These are phyloP conservation scores for Tremella mesenterica DNA, from an alignment of 768 basidiomycete species.

Conservation along the genomic window DNA sequence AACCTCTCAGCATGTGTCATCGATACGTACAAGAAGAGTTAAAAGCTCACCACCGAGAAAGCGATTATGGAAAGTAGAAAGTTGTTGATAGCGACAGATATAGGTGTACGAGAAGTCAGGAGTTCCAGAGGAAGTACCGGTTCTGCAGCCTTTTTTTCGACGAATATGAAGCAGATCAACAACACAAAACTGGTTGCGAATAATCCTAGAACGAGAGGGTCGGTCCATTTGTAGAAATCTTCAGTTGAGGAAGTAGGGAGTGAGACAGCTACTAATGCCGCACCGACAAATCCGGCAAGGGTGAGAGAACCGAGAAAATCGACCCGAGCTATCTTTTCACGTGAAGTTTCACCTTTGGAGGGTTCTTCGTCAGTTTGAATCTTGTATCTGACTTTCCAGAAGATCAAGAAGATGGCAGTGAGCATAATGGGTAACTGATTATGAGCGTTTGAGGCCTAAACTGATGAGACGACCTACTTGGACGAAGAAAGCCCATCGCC, in stretches of 20 bases:
- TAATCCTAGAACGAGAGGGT: conserved; percentile 60
- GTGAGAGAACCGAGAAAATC: conserved; percentile 78
- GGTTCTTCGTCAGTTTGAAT: conserved; percentile 36
- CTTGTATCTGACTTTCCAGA: conserved; percentile 65
- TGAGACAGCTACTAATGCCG: conserved; percentile 33
- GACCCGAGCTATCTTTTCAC: conserved; percentile 55
- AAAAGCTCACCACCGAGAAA: conserved; percentile 16
- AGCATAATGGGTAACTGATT: conserved; percentile 67
- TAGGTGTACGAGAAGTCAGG: conserved; percentile 64
- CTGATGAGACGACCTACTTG: conserved; percentile 54
- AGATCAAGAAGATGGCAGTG: conserved; percentile 62
- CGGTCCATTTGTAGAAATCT: conserved; percentile 57
- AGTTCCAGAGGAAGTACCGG: conserved; percentile 84
- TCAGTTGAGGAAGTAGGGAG: conserved; percentile 47
- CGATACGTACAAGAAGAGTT: conserved; percentile 4
- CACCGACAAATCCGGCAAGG: conserved; percentile 51
- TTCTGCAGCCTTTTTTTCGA: conserved; percentile 67
- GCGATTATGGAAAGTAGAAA: conserved; percentile 47
- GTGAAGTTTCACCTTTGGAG: conserved; percentile 2
- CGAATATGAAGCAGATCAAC: conserved; percentile 55
- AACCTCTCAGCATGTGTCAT: background rate
- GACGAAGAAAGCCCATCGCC: conserved; percentile 75
- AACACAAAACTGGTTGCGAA: conserved; percentile 55
- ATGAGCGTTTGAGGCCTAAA: background rate
- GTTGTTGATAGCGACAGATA: conserved; percentile 70